Base-by-base conservation (phyloP, 2,329 filamentous ascomycete species). In the Hypoxylon sp. region DNA sequence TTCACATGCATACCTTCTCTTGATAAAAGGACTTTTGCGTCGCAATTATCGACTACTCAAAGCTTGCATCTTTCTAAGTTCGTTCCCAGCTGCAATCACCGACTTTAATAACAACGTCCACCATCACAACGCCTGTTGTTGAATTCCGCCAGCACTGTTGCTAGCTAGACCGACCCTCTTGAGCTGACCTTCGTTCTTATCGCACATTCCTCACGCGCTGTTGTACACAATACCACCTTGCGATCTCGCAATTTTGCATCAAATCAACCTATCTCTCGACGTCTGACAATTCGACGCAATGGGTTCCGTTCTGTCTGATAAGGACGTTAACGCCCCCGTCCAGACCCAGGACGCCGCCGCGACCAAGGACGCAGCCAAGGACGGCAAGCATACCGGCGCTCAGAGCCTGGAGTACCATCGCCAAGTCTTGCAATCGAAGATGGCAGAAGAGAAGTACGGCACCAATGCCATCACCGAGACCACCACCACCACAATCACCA, bases 321-420 rank as follows among this genome's bases (percentile, higher is more conserved):
- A 89, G 82, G 89, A 92, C 82, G 84, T 86, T 81, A 93, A 93
- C 81, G 83, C 83, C 66, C 71, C 84, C 71, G 80, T 87, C 72
- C 66, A 66, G 62, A 58, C 65, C 77, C 29, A 77, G 79, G 67
- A 65, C 73, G 71, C 73, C 67, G 46, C 39, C 39, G 17, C 39
- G n/a, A 44, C 39, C 39, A 37, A 37, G 35, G 7, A 10, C 32
- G 32, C 32, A 35, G 15, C 13, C 35, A 42, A 42, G 15, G 61
- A 72, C 48, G 70, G 69, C 62, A 75, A 71, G 59, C 64, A 71
- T 57, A 74, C 78, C 65, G 74, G 70, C 74, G 84, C 85, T 78
- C 73, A 76, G 85, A 89, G 84, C 82, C 88, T 94, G 85, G 91
- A 93, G 77, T 92, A 92, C 78, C 92, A 94, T 78, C 91, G 92